Percentiles rank a stretch among this genome's conserved stretches.
These are phyloP conservation scores for Tylopilus balloui DNA, from an alignment of 768 basidiomycete genomes.

Conservation along the genomic window DNA sequence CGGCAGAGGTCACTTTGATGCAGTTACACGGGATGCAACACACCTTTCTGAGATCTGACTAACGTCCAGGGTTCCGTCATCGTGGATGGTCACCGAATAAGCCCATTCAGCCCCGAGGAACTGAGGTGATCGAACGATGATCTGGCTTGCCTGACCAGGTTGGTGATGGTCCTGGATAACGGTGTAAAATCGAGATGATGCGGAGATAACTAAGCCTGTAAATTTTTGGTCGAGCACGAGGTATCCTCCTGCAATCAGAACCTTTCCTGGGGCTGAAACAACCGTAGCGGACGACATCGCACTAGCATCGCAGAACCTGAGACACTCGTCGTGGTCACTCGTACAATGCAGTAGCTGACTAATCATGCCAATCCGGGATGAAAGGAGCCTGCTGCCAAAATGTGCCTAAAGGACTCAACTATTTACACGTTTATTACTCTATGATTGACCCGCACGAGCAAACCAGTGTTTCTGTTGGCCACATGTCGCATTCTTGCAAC, in stretches of 20 bases:
- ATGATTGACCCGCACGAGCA: slow-evolving; percentile 60
- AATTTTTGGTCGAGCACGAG: slow-evolving; percentile 88
- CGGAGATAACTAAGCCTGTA: slow-evolving; percentile 85
- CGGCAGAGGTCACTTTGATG: slow-evolving; percentile 11
- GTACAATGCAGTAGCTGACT: slow-evolving; percentile 22
- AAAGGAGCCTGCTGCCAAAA: too few species aligned
- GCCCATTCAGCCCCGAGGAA: slow-evolving; percentile 79
- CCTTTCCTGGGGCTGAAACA: slow-evolving; percentile 92
- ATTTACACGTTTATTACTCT: slow-evolving; percentile 17
- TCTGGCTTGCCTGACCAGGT: slow-evolving; percentile 34
- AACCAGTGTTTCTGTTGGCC: slow-evolving; percentile 88
- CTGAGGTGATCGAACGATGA: slow-evolving; percentile 86
- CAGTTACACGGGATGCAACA: not conserved
- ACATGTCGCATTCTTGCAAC: slow-evolving; percentile 88
- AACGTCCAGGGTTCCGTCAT: slow-evolving; percentile 28
- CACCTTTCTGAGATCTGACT: slow-evolving; percentile 22
- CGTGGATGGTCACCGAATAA: slow-evolving; percentile 49
- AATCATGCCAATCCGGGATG: too few species aligned
- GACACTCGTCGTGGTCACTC: too few species aligned
- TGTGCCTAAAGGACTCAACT: not conserved
- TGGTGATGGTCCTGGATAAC: slow-evolving; percentile 44
- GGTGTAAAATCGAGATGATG: slow-evolving; percentile 92
- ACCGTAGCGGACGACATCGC: slow-evolving; percentile 54
- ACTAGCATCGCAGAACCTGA: not conserved
- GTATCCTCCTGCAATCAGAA: slow-evolving; percentile 93